These are phyloP conservation scores for Ogataea trehaloabstinens DNA, from an alignment of 805 yeast species.

Conservation along the genomic window DNA sequence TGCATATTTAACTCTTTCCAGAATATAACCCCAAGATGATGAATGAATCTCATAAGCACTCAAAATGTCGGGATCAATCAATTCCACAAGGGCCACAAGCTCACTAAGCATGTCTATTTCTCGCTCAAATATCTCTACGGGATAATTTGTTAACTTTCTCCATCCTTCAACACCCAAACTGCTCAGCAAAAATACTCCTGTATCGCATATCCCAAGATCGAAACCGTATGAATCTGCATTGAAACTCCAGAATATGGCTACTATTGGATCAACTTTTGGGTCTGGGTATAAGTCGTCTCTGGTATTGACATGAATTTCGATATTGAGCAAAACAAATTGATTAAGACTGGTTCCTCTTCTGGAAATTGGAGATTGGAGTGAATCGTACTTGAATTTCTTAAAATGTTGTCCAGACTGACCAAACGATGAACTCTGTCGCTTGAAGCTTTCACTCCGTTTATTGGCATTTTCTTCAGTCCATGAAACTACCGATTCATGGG, in stretches of 20 bases:
- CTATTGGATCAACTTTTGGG: constrained; percentile 58
- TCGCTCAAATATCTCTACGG: constrained; percentile 41
- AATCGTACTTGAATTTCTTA: constrained; percentile 37
- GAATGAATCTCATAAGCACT: constrained; percentile 82
- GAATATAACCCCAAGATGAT: constrained; percentile 85
- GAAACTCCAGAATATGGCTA: constrained; percentile 62
- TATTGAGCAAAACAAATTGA: constrained; percentile 52
- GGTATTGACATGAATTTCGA: constrained; percentile 69
- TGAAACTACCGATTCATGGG: constrained; percentile 32
- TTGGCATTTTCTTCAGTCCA: constrained; percentile 31
- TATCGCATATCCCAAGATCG: constrained; percentile 32
- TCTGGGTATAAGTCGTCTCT: constrained; percentile 56
- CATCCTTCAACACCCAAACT: constrained; percentile 3
- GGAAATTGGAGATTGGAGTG: constrained; percentile 28
- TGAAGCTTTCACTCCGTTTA: constrained; percentile 17
- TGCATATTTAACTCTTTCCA: constrained; percentile 54
- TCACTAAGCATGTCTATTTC: constrained; percentile 61
- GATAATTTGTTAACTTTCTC: constrained; percentile 18
- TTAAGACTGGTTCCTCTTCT: constrained; percentile 38
- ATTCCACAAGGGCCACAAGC: constrained; percentile 53
- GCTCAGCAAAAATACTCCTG: constrained; percentile 36
- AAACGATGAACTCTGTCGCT: constrained; percentile 41
- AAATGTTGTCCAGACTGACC: constrained; percentile 35
- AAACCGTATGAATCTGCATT: constrained; percentile 41
- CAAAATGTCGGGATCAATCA: constrained; percentile 82